These are phyloP conservation scores for Neurospora tetraspora DNA, from an alignment of 495 filamentous ascomycete species.

Conservation along the genomic window DNA sequence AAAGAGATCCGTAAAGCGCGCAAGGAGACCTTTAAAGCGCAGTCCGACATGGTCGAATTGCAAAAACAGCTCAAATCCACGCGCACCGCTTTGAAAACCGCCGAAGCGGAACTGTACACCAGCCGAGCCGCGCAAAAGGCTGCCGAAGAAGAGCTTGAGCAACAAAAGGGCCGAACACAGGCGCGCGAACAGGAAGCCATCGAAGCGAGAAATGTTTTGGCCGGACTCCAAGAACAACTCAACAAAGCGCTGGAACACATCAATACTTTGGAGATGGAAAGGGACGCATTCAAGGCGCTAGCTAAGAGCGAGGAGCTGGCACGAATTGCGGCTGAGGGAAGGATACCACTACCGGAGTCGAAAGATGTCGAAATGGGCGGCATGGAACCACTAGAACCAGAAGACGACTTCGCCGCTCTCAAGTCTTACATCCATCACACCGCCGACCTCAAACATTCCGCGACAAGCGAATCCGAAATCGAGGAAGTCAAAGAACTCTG, in stretches of 20 bases:
- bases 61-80: constrained; percentile 74
- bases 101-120: constrained; percentile 54
- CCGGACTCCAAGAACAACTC: constrained; percentile 64
- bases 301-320: constrained; percentile 50
- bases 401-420: constrained; percentile 39
- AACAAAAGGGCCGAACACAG: constrained; percentile 38
- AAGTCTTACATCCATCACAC: constrained; percentile 27
- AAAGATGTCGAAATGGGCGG: constrained; percentile 5
- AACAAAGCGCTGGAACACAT: constrained; percentile 52
- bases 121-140: constrained; percentile 36
- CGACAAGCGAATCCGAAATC: constrained; percentile 39
- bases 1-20: constrained; percentile 74
- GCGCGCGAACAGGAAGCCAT: constrained; percentile 68
- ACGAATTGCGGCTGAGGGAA: constrained; percentile 54
- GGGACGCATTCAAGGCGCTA: constrained; percentile 52
- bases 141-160: constrained; percentile 25
- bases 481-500: constrained; percentile 53
- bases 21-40: constrained; percentile 78
- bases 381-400: constrained; percentile 20
- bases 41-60: constrained; percentile 62
- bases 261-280: constrained; percentile 58
- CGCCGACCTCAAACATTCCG: constrained; percentile 31
- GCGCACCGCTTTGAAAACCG: constrained; percentile 37
- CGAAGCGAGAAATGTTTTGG: constrained; percentile 60
- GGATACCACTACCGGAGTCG: constrained; percentile 46